phyloP scores from a whole-genome alignment of 2,329 filamentous ascomycete species.

The Aspergillus sp. region DNA sequence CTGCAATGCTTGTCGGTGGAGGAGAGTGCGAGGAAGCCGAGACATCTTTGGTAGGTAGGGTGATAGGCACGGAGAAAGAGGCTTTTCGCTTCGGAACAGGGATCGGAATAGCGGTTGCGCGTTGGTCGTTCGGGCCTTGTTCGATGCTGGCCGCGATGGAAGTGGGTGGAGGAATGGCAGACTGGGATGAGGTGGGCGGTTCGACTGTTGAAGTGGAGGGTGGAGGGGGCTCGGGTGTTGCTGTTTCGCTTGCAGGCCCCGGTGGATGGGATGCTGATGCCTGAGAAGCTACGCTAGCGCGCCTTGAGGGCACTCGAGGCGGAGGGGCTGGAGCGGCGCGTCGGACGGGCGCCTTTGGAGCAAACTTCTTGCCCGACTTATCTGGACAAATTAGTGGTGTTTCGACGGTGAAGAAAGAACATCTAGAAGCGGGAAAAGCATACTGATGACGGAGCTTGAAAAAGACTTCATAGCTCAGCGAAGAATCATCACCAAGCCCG shows the following conservation, averaged over 20 bases:
- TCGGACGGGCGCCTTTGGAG: conserved; percentile 69
- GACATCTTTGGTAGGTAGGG: conserved; percentile 13
- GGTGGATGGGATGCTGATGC: conserved; percentile 31
- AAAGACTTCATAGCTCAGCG: conserved; percentile 50
- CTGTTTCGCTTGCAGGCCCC: conserved; percentile 27
- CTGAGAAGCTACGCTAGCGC: conserved; percentile 47
- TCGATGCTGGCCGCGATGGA: conserved; percentile 6
- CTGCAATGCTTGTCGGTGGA: conserved; percentile 22
- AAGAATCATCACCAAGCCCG: conserved; percentile 28
- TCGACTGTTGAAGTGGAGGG: conserved; percentile 17
- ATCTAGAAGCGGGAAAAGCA: conserved; percentile 20
- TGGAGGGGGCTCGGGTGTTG: conserved; percentile 23
- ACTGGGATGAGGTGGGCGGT: conserved; percentile 23
- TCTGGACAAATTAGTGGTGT: conserved; percentile 33
- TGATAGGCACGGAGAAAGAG: conserved; percentile 28
- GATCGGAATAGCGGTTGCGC: conserved; percentile 32
- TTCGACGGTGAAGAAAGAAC: conserved; percentile 13
- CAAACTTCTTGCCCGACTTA: conserved; percentile 78
- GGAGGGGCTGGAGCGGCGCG: conserved; percentile 52
- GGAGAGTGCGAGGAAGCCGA: conserved; percentile 25
- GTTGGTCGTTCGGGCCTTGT: conserved; percentile 8
- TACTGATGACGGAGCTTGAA: conserved; percentile 60
- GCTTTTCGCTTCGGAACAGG: conserved; percentile 34
- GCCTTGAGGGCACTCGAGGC: conserved; percentile 39
- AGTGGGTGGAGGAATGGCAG: conserved; percentile 25